Evolutionary conservation across 768 basidiomycete species (phyloP).

Genomic region (Cystobasidium tubakii): DNA sequence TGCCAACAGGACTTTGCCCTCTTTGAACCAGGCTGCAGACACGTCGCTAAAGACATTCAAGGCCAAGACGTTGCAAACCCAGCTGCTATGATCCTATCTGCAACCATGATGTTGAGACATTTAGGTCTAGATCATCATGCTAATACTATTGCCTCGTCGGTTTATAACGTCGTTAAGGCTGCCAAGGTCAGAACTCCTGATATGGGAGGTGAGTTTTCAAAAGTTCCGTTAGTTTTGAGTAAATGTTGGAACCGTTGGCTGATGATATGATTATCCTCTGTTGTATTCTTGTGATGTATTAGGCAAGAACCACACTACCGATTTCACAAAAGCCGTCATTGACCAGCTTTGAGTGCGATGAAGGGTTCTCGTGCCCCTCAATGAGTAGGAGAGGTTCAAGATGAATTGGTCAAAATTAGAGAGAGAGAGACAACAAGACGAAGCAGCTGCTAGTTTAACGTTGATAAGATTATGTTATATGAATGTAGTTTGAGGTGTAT

Average conservation of each 20-base stretch:
- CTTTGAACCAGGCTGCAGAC: constrained; percentile 95
- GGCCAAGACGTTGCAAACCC: constrained; percentile 53
- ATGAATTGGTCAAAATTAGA: background rate
- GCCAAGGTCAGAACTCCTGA: constrained; percentile 87
- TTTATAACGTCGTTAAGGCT: constrained; percentile 83
- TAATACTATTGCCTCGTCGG: constrained; percentile 83
- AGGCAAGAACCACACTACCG: constrained; percentile 77
- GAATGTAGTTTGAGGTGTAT: too few species aligned
- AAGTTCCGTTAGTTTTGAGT: too few species aligned
- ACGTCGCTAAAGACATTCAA: constrained; percentile 49
- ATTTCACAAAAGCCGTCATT: constrained; percentile 89
- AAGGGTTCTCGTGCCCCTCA: too few species aligned
- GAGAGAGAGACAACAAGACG: too few species aligned
- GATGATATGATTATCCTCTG: too few species aligned
- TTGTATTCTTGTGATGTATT: constrained; percentile 51
- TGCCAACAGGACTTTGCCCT: constrained; percentile 69
- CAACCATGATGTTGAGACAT: constrained; percentile 52
- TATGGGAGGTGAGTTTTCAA: constrained; percentile 77
- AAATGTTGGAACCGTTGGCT: too few species aligned
- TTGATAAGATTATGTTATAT: too few species aligned
- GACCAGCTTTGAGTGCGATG: constrained; percentile 33
- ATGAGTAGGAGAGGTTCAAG: too few species aligned
- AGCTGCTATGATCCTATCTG: constrained; percentile 51
- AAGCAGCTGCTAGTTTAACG: too few species aligned
- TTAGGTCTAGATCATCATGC: constrained; percentile 74